Base-by-base conservation (phyloP, 371 early-diverging fungal genomes). In the Umbelopsis sp. region DNA sequence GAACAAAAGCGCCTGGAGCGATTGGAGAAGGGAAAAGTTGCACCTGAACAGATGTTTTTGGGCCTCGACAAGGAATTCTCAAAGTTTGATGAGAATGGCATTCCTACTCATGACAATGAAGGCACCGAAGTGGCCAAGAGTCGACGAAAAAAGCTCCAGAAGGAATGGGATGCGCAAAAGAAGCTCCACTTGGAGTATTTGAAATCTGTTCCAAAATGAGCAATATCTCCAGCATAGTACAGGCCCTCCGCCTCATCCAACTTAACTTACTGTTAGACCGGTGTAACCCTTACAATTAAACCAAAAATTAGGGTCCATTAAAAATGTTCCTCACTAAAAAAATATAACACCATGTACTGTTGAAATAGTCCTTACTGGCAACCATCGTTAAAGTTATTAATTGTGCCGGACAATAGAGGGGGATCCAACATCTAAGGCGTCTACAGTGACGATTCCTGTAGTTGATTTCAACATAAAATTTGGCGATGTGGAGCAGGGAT, bases 101-200 rank as follows among this genome's bases (percentile, higher is more conserved):
- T 97, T 25, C 98, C 98, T 5, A 91, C 94, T 50, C 90, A 91
- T 66, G 94, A 94, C 69, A 84, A 77, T 51, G 87, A 88, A 10
- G 97, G 97, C 41, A 89, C 88, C 66, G 93, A 94, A 71, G 73
- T 97, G 52, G 73, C 95, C 69, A 96, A 95, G 84, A 89, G 86
- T 72, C 81, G 89, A 72, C 73, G 84, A 63, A 97, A 97, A 88
- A 96, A 96, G 80, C 80, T 96, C 64, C 77, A 85, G 65, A 97
- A 97, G 84, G 94, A 94, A 73, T 90, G 83, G 71, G 93, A 93
- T 14, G 80, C 79, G 3, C 98, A 97, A 78, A 86, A 81, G 66
- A 95, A 95, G 80, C 79, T 97, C 46, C 95, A 97, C 73, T 83
- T 86, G 44, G 93, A 96, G 79, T 97, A 93, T 72, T 79, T 90